Conservation (phyloP, 2,329 filamentous ascomycete genomes). For the Dissoconium aciculare region DNA sequence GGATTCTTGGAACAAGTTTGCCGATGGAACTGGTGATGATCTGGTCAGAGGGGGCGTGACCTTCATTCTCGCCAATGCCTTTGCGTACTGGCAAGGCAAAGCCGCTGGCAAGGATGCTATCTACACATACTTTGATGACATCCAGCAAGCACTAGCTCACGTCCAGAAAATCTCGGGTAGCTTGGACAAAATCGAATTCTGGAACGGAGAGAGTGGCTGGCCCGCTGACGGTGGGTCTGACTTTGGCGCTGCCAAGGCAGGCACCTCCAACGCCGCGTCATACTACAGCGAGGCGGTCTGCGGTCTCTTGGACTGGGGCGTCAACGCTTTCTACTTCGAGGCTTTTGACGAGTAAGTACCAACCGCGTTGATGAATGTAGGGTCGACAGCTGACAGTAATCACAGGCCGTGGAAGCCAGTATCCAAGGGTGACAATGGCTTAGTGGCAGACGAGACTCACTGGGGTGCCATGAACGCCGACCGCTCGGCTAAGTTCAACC, state of each 20-base stretch:
- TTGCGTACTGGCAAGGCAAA: constrained; percentile 55
- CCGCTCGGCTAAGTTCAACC: constrained; percentile 11
- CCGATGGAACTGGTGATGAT: constrained; percentile 51
- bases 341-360: constrained; percentile 47
- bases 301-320: constrained; percentile 47
- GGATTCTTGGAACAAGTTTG: constrained; percentile 59
- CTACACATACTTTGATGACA: constrained; percentile 51
- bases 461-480: constrained; percentile 51
- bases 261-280: constrained; percentile 41
- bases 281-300: constrained; percentile 50
- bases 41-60: constrained; percentile 46
- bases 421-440: constrained; percentile 47
- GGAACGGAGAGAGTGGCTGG: constrained; percentile 57
- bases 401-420: constrained; percentile 45
- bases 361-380: neutral
- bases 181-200: constrained; percentile 44
- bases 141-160: constrained; percentile 47
- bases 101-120: constrained; percentile 37
- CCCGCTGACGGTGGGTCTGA: constrained; percentile 46
- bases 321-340: constrained; percentile 60
- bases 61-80: constrained; percentile 52
- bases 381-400: too few relatives aligned
- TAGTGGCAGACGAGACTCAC: constrained; percentile 46
- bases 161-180: constrained; percentile 45
- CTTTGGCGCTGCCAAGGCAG: constrained; percentile 47